Percentiles rank a stretch among this genome's conserved stretches.
These are phyloP conservation scores for Didymella glomerata DNA, from an alignment of 2,329 filamentous ascomycete species.

Conservation along the genomic window DNA sequence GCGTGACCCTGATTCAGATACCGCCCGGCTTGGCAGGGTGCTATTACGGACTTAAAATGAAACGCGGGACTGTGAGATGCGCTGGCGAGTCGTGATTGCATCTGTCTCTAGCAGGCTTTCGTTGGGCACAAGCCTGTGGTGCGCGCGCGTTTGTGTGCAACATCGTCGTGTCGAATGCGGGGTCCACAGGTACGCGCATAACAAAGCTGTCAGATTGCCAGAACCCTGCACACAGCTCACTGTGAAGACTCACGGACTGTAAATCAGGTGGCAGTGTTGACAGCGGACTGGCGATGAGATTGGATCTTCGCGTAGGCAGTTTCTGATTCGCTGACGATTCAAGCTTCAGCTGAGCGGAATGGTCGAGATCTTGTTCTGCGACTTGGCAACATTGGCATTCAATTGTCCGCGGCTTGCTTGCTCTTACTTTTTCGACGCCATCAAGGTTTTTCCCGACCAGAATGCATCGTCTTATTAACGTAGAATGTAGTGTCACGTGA, in stretches of 20 bases:
- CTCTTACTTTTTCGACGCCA: not conserved
- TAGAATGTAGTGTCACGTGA: not conserved
- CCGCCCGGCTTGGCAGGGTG: slow-evolving; percentile 26
- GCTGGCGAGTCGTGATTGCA: slow-evolving; percentile 17
- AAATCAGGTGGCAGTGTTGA: not conserved
- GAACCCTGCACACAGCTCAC: not conserved
- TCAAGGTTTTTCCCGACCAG: too few species aligned
- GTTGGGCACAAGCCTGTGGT: not conserved
- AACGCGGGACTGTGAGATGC: slow-evolving; percentile 14
- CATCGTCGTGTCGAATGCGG: not conserved
- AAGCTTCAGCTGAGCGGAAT: slow-evolving; percentile 17
- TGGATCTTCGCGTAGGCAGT: slow-evolving; percentile 4
- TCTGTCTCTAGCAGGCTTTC: not conserved
- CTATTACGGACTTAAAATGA: slow-evolving; percentile 11
- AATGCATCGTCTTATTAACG: not conserved
- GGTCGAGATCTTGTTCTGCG: slow-evolving; percentile 24
- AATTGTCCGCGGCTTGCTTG: not conserved
- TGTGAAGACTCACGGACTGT: not conserved
- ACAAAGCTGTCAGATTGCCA: slow-evolving; percentile 1
- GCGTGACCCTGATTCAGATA: slow-evolving; percentile 18
- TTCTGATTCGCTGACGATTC: slow-evolving; percentile 14
- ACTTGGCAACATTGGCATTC: slow-evolving; percentile 17
- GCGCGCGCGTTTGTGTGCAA: not conserved
- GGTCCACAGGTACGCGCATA: not conserved
- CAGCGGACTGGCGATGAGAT: slow-evolving; percentile 11